Base-by-base conservation (phyloP, 1,284 basidiomycete genomes). In the Cutaneotrichosporon daszewskae region DNA sequence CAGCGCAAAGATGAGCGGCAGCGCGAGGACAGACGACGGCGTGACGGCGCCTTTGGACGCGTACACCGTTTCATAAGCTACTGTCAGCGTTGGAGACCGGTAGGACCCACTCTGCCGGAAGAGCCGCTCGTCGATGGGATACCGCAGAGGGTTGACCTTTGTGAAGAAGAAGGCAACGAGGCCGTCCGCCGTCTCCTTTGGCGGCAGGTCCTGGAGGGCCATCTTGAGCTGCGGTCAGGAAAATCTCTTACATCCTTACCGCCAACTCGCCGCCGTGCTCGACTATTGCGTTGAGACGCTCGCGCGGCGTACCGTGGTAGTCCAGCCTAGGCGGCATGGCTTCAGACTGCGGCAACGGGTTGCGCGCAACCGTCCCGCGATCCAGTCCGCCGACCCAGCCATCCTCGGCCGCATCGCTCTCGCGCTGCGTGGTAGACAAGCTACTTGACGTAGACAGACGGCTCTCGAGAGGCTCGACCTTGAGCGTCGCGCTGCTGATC, bases 1-100 rank as follows among this genome's bases (percentile, higher is more conserved):
- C 5, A 95, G 85, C 28, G 91, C 87, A 60, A 91, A 95, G 13
- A 95, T 74, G 20, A 95, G 75, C 3, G 91, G 88, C 2, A 96
- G 75, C 66, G 57, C 58, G 2, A 61, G 43, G 4, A 66, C 57
- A 9, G 57, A 46, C 1, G 35, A 16, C 0, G 55, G 40, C 7
- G 48, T 51, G 17, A 55, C 45, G 1, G 40, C 45, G 5, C 31
- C 31, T 3, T 37, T 45, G 8, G 45, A 49, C 5, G 79, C 72
- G 60, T 83, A 84, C 23, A 95, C 75, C 9, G 83, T 81, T 23
- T 81, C 76, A 64, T 88, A 92, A 0, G 85, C 66, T 58, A 37
- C 20, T 19, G 42, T 44, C 25, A 37, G 35, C 35, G 27, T n/a
- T n/a, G n/a, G n/a, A n/a, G n/a, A n/a, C n/a, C n/a, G n/a, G n/a